Evolutionary conservation across 148 eudicot species (phyloP).

Genomic region (Suaeda aralocaspica): DNA sequence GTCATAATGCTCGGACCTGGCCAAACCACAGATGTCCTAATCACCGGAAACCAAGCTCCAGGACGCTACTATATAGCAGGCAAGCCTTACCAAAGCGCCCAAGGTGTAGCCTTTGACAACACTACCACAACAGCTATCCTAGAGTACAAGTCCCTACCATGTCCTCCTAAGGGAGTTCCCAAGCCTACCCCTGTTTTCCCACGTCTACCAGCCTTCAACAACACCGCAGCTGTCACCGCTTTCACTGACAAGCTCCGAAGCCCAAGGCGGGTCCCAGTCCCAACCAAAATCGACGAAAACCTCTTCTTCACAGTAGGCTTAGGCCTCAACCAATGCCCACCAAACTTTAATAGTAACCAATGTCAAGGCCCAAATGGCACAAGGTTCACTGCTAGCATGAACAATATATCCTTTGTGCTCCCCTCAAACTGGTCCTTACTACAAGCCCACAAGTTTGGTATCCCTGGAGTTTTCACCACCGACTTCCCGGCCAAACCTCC

Average conservation of each 20-base stretch:
- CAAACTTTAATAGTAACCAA: conserved; percentile 31
- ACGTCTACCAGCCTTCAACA: conserved; percentile 61
- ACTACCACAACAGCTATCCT: conserved; percentile 89
- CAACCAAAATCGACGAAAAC: conserved; percentile 56
- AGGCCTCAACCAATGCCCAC: conserved; percentile 67
- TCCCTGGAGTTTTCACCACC: conserved; percentile 64
- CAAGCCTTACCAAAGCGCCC: conserved; percentile 75
- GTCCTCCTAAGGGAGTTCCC: conserved; percentile 40
- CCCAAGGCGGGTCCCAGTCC: conserved; percentile 48
- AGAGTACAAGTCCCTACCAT: conserved; percentile 56
- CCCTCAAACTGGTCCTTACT: conserved; percentile 69
- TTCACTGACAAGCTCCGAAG: conserved; percentile 57
- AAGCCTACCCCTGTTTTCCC: conserved; percentile 40
- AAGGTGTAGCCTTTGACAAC: conserved; percentile 73
- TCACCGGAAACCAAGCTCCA: conserved; percentile 63
- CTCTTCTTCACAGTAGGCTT: conserved; percentile 68
- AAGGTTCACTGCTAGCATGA: conserved; percentile 83
- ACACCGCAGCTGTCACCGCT: conserved; percentile 57
- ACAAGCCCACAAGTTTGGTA: conserved; percentile 59
- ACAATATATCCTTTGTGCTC: conserved; percentile 71
- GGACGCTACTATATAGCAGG: conserved; percentile 76
- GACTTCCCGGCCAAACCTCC: conserved; percentile 79
- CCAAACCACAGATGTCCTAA: conserved; percentile 82
- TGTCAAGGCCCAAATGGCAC: conserved; percentile 92
- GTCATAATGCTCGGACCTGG: conserved; percentile 89